A percentile compares a stretch with the other conserved stretches of the same genome.
Conservation (phyloP, 2,329 filamentous ascomycete species). For the Pseudogymnoascus sp. region DNA sequence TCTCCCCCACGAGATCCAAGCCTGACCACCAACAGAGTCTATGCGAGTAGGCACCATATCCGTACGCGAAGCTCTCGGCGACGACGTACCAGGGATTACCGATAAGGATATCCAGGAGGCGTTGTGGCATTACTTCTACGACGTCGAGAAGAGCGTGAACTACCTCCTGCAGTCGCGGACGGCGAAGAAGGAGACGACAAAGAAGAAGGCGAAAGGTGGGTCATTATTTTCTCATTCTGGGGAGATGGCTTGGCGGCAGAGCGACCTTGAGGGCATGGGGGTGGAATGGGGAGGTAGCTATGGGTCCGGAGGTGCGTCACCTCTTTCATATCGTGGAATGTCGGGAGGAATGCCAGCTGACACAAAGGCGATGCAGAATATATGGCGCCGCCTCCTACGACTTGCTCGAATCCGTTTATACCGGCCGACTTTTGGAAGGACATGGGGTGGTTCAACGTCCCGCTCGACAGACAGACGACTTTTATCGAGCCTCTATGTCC, state of each 20-base stretch:
- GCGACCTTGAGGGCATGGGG: neutral
- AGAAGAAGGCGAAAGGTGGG: constrained; percentile 30
- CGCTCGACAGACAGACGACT: constrained; percentile 54
- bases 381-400: constrained; percentile 11
- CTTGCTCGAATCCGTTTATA: constrained; percentile 30
- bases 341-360: neutral
- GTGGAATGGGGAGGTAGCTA: neutral
- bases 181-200: constrained; percentile 24
- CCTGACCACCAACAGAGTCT: constrained; percentile 33
- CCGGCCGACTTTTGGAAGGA: constrained; percentile 65
- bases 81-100: constrained; percentile 40
- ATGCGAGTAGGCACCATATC: constrained; percentile 59
- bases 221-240: constrained; percentile 16
- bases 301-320: constrained; percentile 22
- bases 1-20: neutral
- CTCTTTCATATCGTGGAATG: constrained; percentile 10
- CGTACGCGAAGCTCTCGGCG: constrained; percentile 59
- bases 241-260: neutral
- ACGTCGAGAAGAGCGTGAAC: constrained; percentile 73
- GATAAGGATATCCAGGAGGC: constrained; percentile 77
- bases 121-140: constrained; percentile 93
- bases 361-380: neutral
- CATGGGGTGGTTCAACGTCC: constrained; percentile 75
- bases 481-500: constrained; percentile 53
- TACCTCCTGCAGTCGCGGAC: constrained; percentile 59